Evolutionary conservation across 148 eudicot genomes (phyloP).

Genomic region (Chenopodium album): DNA sequence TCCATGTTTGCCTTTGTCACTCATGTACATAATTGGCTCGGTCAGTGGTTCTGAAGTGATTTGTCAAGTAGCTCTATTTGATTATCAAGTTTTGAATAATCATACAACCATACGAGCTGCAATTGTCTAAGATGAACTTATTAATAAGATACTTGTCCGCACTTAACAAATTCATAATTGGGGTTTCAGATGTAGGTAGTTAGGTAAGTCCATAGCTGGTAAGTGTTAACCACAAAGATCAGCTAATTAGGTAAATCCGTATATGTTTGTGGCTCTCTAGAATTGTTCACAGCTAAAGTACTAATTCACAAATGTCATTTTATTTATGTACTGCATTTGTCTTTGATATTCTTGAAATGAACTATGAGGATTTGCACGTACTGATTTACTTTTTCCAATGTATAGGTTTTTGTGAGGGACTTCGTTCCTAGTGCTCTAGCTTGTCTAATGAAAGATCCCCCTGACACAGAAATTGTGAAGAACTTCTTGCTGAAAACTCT

Average conservation of each 20-base stretch:
- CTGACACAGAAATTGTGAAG: conserved; percentile 58
- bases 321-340: neutral
- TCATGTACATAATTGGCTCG: neutral
- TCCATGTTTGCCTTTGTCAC: neutral
- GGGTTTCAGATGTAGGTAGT: neutral
- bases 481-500: conserved; percentile 63
- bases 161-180: neutral
- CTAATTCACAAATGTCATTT: neutral
- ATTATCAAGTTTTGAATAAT: neutral
- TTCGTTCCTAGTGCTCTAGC: conserved; percentile 69
- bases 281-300: neutral
- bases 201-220: neutral
- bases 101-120: neutral
- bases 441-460: conserved; percentile 53
- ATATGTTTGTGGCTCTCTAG: neutral
- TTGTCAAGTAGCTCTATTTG: neutral
- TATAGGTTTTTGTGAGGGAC: conserved; percentile 72
- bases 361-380: neutral
- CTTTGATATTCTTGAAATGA: neutral
- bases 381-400: conserved; percentile 4
- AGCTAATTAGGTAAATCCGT: neutral
- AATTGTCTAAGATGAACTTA: neutral
- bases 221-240: too few relatives aligned
- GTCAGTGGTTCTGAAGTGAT: neutral
- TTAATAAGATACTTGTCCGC: neutral